These are phyloP conservation scores for Microstroma glucosiphilum DNA, from an alignment of 1,284 basidiomycete species.

Conservation along the genomic window DNA sequence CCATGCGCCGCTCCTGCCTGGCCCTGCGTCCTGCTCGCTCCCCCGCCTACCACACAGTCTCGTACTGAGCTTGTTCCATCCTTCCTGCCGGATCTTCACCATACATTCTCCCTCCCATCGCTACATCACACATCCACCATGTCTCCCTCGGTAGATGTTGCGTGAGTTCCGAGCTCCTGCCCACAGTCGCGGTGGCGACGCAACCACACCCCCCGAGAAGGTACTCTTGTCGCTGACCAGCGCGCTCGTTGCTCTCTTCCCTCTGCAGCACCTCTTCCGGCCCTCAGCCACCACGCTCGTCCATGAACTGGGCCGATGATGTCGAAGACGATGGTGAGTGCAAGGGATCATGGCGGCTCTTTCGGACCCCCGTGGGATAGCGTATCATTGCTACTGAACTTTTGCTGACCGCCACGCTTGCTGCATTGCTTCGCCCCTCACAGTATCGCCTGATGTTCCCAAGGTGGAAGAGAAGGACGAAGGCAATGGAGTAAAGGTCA, in stretches of 20 bases:
- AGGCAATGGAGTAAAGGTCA: slow-evolving; percentile 80
- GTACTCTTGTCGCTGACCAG: background rate
- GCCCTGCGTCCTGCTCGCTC: no score
- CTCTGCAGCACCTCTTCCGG: slow-evolving; percentile 1
- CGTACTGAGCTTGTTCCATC: no score
- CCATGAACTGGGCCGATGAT: slow-evolving; percentile 50
- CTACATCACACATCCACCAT: background rate
- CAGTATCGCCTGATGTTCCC: slow-evolving; percentile 18
- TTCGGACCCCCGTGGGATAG: no score
- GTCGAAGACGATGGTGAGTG: slow-evolving; percentile 33
- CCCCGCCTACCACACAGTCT: no score
- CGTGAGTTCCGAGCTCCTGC: background rate
- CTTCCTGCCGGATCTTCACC: no score
- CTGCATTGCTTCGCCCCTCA: background rate
- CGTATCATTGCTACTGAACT: no score
- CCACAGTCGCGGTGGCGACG: background rate
- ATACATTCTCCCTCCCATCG: background rate
- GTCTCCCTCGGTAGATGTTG: slow-evolving; percentile 1
- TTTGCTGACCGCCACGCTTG: no score
- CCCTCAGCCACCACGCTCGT: slow-evolving; percentile 7
- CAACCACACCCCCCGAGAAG: background rate
- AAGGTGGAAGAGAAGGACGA: slow-evolving; percentile 62
- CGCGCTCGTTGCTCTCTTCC: background rate
- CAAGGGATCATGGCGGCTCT: background rate
- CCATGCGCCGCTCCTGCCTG: no score